Conservation (phyloP, 2,329 filamentous ascomycete genomes). For the Westerdykella ornata region DNA sequence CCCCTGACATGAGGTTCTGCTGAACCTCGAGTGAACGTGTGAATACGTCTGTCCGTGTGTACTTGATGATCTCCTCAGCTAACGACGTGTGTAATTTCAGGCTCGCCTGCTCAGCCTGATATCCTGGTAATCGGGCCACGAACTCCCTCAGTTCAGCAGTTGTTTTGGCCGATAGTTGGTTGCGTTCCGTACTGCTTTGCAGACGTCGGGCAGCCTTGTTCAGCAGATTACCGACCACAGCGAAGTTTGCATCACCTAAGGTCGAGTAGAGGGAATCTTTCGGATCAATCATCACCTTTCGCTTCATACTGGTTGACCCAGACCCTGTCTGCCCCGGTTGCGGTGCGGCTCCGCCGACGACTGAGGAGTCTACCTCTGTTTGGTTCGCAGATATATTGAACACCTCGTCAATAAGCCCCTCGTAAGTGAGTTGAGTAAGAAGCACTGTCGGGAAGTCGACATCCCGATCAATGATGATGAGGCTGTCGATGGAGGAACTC, state of each 20-base stretch:
- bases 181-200: slow-evolving; percentile 79
- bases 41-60: slow-evolving; percentile 84
- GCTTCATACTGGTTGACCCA: slow-evolving; percentile 56
- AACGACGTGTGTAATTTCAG: slow-evolving; percentile 87
- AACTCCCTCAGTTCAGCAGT: slow-evolving; percentile 90
- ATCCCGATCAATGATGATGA: slow-evolving; percentile 92
- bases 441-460: slow-evolving; percentile 88
- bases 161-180: slow-evolving; percentile 72
- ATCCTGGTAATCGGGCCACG: slow-evolving; percentile 85
- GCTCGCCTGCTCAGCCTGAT: slow-evolving; percentile 88
- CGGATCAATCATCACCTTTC: slow-evolving; percentile 82
- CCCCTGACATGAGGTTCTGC: slow-evolving; percentile 86
- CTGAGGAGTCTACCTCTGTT: slow-evolving; percentile 82
- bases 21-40: slow-evolving; percentile 85
- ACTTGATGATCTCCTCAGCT: slow-evolving; percentile 91
- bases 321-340: slow-evolving; percentile 48
- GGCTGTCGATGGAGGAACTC: slow-evolving; percentile 78
- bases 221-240: slow-evolving; percentile 79
- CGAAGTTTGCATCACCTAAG: slow-evolving; percentile 88
- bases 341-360: slow-evolving; percentile 68
- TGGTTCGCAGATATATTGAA: slow-evolving; percentile 90
- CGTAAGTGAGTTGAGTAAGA: slow-evolving; percentile 92
- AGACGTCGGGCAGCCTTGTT: slow-evolving; percentile 87
- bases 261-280: slow-evolving; percentile 84
- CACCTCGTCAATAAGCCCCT: slow-evolving; percentile 89